phyloP scores from a whole-genome alignment of 2,329 filamentous ascomycete species.

The Allantophomopsis lycopodina region DNA sequence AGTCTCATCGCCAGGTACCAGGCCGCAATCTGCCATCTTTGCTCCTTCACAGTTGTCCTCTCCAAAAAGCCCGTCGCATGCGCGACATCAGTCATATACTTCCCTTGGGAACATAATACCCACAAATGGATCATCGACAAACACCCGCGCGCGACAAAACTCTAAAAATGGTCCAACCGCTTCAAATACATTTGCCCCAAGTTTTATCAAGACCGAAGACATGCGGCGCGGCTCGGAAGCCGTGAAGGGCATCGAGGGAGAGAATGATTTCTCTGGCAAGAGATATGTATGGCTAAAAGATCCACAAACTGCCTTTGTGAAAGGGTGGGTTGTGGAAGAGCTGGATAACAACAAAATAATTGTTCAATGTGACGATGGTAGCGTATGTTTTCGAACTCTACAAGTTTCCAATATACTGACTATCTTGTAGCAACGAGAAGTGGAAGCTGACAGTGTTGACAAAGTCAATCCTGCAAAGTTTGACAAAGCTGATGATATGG shows the following conservation, averaged over 20 bases:
- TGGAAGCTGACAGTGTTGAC: constrained; percentile 78
- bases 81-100: constrained; percentile 55
- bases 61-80: constrained; percentile 36
- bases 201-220: constrained; percentile 87
- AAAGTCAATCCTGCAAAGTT: constrained; percentile 99
- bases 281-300: constrained; percentile 97
- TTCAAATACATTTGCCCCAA: constrained; percentile 82
- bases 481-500: constrained; percentile 99
- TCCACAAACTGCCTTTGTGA: constrained; percentile 73
- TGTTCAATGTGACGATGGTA: constrained; percentile 89
- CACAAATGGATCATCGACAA: constrained; percentile 17
- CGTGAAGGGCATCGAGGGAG: constrained; percentile 73
- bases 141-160: constrained; percentile 33
- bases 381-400: constrained; percentile 35
- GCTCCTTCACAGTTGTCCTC: constrained; percentile 19
- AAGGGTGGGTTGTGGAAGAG: constrained; percentile 85
- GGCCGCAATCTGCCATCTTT: constrained; percentile 68
- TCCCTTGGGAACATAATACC: constrained; percentile 27
- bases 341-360: constrained; percentile 53
- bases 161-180: constrained; percentile 51
- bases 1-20: constrained; percentile 33
- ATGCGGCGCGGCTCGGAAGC: constrained; percentile 41
- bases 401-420: neutral
- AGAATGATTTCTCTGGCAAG: constrained; percentile 98
- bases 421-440: constrained; percentile 60